Conservation (phyloP, 306 rosid species). For the Urtica urens region DNA sequence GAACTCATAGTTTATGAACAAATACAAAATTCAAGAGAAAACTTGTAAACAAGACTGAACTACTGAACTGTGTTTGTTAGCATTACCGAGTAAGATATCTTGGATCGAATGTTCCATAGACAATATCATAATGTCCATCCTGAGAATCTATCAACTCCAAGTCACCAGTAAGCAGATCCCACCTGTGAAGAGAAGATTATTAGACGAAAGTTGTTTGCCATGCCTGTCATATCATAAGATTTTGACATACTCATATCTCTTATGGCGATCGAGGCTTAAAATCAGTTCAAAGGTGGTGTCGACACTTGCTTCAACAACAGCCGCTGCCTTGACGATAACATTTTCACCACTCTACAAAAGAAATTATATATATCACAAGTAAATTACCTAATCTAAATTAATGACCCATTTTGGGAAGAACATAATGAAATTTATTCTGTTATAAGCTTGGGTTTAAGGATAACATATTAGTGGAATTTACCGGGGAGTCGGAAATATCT, state of each 20-base stretch:
- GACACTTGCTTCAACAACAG: conserved; percentile 71
- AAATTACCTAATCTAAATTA: neutral
- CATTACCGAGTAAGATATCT: conserved; percentile 75
- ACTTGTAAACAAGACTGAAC: too few species aligned
- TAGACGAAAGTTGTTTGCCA: conserved; percentile 5
- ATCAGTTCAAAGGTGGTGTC: conserved; percentile 70
- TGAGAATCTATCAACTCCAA: conserved; percentile 62
- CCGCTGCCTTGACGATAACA: conserved; percentile 70
- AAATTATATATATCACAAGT: conserved; percentile 9
- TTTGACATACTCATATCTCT: conserved; percentile 80
- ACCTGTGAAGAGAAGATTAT: conserved; percentile 38
- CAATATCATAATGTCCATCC: conserved; percentile 76
- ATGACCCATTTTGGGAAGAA: neutral
- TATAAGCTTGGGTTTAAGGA: neutral
- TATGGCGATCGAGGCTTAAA: conserved; percentile 47
- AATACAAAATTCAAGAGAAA: too few species aligned
- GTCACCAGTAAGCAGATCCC: conserved; percentile 97
- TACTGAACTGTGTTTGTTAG: conserved; percentile 15
- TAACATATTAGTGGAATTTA: conserved; percentile 10
- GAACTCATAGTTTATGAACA: too few species aligned
- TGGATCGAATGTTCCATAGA: conserved; percentile 80
- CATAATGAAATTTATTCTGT: neutral
- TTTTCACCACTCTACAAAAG: conserved; percentile 64
- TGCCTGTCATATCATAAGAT: neutral
- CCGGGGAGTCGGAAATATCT: conserved; percentile 62